A percentile compares a stretch with the other conserved stretches of the same genome.
Conservation (phyloP, 1,139 yeast genomes). For the Arxiozyma slooffiae region DNA sequence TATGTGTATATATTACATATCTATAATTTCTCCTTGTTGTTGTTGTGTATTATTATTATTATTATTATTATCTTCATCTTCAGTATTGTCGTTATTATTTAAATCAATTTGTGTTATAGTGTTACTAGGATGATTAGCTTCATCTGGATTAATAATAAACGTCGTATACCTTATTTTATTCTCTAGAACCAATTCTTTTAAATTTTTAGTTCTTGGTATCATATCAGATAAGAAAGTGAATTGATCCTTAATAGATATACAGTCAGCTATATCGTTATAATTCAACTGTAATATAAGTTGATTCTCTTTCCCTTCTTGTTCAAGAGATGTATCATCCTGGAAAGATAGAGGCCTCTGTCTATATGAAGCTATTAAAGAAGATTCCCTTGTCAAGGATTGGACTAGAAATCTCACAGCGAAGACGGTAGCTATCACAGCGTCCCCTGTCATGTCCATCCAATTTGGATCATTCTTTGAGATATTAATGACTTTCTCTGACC, state of each 20-base stretch:
- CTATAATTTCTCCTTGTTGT: not conserved
- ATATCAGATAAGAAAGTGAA: slow-evolving; percentile 58
- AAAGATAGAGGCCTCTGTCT: not conserved
- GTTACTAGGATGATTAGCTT: not conserved
- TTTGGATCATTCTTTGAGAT: slow-evolving; percentile 86
- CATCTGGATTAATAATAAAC: not conserved
- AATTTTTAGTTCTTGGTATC: slow-evolving; percentile 46
- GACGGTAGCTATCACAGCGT: slow-evolving; percentile 76
- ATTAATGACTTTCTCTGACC: slow-evolving; percentile 62
- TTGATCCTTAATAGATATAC: slow-evolving; percentile 57
- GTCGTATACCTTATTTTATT: slow-evolving; percentile 37
- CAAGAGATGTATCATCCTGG: not conserved
- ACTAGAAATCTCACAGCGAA: slow-evolving; percentile 82
- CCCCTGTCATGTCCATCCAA: slow-evolving; percentile 60
- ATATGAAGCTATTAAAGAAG: slow-evolving; percentile 31
- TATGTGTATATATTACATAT: no score
- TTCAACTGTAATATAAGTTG: slow-evolving; percentile 7
- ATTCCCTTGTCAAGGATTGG: slow-evolving; percentile 70
- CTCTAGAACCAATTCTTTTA: slow-evolving; percentile 38
- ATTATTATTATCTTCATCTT: not conserved
- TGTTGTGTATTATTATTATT: not conserved
- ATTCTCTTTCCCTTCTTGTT: not conserved
- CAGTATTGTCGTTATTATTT: not conserved
- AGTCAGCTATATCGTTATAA: slow-evolving; percentile 68
- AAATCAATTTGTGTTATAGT: not conserved